Evolutionary conservation across 2,329 filamentous ascomycete genomes (phyloP), one percentile per base, ranked within the genome.

Genomic region (Fusarium dlaminii): DNA sequence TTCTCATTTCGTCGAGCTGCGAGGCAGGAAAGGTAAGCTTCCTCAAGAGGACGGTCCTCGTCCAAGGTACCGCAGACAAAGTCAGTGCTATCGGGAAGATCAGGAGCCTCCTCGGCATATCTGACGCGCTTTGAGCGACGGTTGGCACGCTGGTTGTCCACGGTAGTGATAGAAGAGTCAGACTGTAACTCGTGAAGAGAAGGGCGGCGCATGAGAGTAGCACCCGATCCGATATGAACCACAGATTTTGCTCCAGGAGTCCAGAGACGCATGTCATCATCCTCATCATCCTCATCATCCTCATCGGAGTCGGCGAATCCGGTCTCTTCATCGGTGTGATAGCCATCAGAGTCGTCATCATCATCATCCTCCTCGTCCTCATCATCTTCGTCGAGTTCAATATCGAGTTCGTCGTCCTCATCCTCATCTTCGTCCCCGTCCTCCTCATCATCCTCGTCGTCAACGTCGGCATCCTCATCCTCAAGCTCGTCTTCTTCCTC

Each of bases 21-120:
- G 66, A 97, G 88, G 77, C 93, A 94, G 5, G 94, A 93, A 63
- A 97, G 89, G 81, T 98, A 99, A 2, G 94, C 96, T 75, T 95
- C 94, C 81, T 99, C 96, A n/a, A 98, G 84, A 6, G 95, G 94
- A 49, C 94, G 91, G 79, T 99, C 96, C 82, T 99, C 96, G 75
- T 99, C 96, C 27, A 99, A 87, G 3, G 96, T 99, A 66, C 96
- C 96, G 79, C 96, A 98, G n/a, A 99, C 96, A 75, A 99, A 99
- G 82, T 99, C 96, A 20, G 96, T 98, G 83, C 95, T 98, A 82
- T 99, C 96, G 3, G 96, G 96, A 17, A 99, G 87, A 80, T 98
- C 94, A 5, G 94, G 94, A 2, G 93, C 93, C 30, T 88, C 88
- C 43, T 79, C 76, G 8, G 73, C 75, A n/a, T 78, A 73, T 66